A percentile compares a stretch with the other conserved stretches of the same genome.
These are phyloP conservation scores for Penicillium maclennaniae DNA, from an alignment of 495 filamentous ascomycete species.

Conservation along the genomic window DNA sequence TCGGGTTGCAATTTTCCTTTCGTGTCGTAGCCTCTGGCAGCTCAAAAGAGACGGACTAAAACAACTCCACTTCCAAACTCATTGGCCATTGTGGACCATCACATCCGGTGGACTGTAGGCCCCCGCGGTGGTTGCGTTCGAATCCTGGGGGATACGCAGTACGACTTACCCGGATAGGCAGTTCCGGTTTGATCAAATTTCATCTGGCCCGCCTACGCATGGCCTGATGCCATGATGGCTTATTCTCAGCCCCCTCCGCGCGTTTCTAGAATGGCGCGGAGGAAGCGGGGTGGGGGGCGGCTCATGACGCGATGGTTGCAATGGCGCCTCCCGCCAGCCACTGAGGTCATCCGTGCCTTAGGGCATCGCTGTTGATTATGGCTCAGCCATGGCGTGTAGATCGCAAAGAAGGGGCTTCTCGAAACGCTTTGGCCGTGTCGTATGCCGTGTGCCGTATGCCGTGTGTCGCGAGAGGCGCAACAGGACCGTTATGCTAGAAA, in stretches of 20 bases:
- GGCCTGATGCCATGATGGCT: slow-evolving; percentile 2
- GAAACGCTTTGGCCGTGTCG: not conserved
- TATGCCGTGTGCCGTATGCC: not conserved
- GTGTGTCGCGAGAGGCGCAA: not conserved
- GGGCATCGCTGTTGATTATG: slow-evolving; percentile 4
- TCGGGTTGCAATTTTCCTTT: not conserved
- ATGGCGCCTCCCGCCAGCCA: slow-evolving; percentile 22
- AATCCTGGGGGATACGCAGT: slow-evolving; percentile 19
- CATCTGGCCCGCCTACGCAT: slow-evolving; percentile 1
- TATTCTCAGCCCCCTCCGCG: not conserved
- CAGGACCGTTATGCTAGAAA: no score
- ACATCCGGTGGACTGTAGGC: slow-evolving; percentile 1
- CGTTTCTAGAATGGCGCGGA: slow-evolving; percentile 7
- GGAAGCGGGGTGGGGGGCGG: not conserved
- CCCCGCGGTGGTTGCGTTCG: slow-evolving; percentile 15
- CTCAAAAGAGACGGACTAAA: no score
- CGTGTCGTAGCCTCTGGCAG: not conserved
- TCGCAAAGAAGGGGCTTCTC: slow-evolving; percentile 6
- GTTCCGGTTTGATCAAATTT: slow-evolving; percentile 15
- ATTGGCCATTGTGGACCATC: not conserved
- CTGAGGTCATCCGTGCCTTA: slow-evolving; percentile 17
- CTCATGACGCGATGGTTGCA: not conserved
- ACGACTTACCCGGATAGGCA: slow-evolving; percentile 20
- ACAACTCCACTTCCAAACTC: not conserved
- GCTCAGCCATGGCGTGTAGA: slow-evolving; percentile 17